These are phyloP conservation scores for Lasiodiplodia gonubiensis DNA, from an alignment of 2,329 filamentous ascomycete species.

Conservation along the genomic window DNA sequence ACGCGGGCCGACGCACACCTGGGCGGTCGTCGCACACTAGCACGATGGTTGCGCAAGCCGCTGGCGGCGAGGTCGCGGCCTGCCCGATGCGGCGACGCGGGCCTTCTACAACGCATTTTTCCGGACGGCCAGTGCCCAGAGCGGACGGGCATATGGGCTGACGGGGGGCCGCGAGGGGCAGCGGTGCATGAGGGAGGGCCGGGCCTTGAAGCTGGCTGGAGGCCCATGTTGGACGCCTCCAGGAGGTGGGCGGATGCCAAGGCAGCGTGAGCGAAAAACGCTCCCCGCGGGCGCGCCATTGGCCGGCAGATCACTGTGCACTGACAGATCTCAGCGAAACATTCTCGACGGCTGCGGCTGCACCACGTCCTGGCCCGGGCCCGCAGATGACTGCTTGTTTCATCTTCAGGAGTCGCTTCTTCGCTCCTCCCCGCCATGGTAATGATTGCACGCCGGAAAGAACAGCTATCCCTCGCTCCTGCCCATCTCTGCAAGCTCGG, in stretches of 20 bases:
- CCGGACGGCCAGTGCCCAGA: not conserved
- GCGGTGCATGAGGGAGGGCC: slow-evolving; percentile 8
- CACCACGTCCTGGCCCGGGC: not conserved
- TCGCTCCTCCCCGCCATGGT: slow-evolving; percentile 9
- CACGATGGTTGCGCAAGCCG: slow-evolving; percentile 2
- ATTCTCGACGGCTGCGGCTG: not conserved
- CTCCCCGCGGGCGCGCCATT: slow-evolving; percentile 16
- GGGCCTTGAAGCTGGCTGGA: slow-evolving; percentile 13
- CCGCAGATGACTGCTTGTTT: slow-evolving; percentile 15
- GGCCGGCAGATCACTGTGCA: slow-evolving; percentile 10
- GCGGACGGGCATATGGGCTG: slow-evolving; percentile 3
- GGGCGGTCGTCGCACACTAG: slow-evolving; percentile 2
- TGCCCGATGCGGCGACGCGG: slow-evolving; percentile 5
- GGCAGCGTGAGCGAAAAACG: not conserved
- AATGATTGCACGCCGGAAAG: slow-evolving; percentile 4
- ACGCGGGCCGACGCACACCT: not conserved
- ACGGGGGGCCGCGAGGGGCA: not conserved
- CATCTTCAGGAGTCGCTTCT: slow-evolving; percentile 9
- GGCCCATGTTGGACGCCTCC: not conserved
- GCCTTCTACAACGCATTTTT: not conserved
- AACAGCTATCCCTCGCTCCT: not conserved
- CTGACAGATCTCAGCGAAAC: slow-evolving; percentile 18
- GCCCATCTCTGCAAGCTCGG: slow-evolving; percentile 13
- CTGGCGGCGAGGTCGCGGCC: not conserved
- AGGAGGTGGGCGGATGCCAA: slow-evolving; percentile 11